A percentile compares a stretch with the other conserved stretches of the same genome.
phyloP scores from a whole-genome alignment of 805 yeast genomes.

The Yarrowia sp. region DNA sequence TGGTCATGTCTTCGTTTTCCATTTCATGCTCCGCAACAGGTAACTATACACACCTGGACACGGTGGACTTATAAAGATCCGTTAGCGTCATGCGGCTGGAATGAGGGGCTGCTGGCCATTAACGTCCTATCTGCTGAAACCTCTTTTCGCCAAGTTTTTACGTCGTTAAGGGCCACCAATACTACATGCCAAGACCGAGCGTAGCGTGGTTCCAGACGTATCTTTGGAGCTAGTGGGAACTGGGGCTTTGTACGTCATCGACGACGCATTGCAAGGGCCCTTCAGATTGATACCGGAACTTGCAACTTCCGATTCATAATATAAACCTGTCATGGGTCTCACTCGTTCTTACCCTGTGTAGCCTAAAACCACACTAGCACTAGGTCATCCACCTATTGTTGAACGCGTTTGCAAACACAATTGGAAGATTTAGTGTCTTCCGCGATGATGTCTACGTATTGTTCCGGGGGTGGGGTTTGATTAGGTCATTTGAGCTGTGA shows the following conservation, averaged over 20 bases:
- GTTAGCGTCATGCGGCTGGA: constrained; percentile 13
- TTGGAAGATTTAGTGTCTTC: background rate
- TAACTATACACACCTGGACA: background rate
- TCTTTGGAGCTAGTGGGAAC: background rate
- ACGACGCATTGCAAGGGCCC: too few relatives aligned
- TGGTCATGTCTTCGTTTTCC: background rate
- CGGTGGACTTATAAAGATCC: constrained; percentile 1
- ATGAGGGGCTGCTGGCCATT: constrained; percentile 2
- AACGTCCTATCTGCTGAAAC: background rate
- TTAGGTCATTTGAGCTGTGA: too few relatives aligned
- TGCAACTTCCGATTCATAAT: background rate
- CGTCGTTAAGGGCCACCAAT: background rate
- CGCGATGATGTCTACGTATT: too few relatives aligned
- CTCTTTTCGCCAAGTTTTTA: background rate
- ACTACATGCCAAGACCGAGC: background rate
- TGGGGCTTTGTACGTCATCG: too few relatives aligned
- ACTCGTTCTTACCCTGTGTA: background rate
- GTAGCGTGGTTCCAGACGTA: background rate
- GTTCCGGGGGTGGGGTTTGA: too few relatives aligned
- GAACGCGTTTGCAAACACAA: background rate
- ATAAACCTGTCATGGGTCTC: background rate
- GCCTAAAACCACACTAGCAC: background rate
- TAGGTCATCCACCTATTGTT: background rate
- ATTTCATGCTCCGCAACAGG: background rate
- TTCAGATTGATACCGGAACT: background rate